Conservation (phyloP, 768 basidiomycete species). For the Lactarius akahatsu region DNA sequence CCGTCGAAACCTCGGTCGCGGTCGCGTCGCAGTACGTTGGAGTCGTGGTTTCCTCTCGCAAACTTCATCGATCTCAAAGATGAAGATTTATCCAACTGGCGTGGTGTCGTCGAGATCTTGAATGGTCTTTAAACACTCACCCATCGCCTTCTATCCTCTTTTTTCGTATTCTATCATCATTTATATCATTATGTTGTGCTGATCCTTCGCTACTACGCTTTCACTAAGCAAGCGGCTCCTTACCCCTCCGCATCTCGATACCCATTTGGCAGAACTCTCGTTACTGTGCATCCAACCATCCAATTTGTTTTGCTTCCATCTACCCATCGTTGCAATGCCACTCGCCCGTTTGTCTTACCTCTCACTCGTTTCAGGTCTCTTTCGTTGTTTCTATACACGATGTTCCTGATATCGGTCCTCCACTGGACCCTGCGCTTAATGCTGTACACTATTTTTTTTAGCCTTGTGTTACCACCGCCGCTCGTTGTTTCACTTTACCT, state of each 20-base stretch:
- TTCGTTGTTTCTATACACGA: slow-evolving; percentile 5
- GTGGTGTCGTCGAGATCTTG: slow-evolving; percentile 61
- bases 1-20: slow-evolving; percentile 30
- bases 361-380: not conserved
- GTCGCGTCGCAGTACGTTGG: slow-evolving; percentile 45
- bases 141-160: not conserved
- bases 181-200: slow-evolving; percentile 11
- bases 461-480: not conserved
- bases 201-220: slow-evolving; percentile 3
- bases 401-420: not conserved
- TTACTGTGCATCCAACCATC: slow-evolving; percentile 1
- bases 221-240: slow-evolving; percentile 1
- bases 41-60: slow-evolving; percentile 54
- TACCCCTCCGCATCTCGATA: not conserved
- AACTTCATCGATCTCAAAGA: slow-evolving; percentile 67
- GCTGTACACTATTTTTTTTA: slow-evolving; percentile 8
- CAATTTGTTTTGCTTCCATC: slow-evolving; percentile 7
- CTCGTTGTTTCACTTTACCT: not conserved
- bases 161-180: slow-evolving; percentile 3
- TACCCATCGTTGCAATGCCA: slow-evolving; percentile 6
- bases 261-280: not conserved
- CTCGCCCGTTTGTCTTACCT: not conserved
- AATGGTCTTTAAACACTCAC: slow-evolving; percentile 17
- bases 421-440: slow-evolving; percentile 2
- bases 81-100: slow-evolving; percentile 50